A percentile compares a stretch with the other conserved stretches of the same genome.
Evolutionary conservation across 345 rosid genomes (phyloP).

Genomic region (Citrus inodora): DNA sequence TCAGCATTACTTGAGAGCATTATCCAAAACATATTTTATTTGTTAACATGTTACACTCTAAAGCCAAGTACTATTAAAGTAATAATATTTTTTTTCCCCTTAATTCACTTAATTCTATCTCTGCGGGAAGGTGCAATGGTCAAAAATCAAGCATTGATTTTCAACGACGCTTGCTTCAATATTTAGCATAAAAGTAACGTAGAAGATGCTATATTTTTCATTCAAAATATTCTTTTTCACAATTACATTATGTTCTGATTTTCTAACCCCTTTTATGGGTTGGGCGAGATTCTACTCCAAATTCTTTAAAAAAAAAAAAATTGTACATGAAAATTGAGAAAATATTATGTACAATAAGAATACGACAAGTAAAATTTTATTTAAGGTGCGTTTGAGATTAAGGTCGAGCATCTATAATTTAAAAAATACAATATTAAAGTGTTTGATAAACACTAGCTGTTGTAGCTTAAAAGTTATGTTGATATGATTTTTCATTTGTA

Average conservation of each 20-base stretch:
- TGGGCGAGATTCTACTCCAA: slow-evolving; percentile 1
- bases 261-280: background rate
- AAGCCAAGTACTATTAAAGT: background rate
- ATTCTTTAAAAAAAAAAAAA: too few species aligned
- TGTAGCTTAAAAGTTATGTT: rapidly evolving
- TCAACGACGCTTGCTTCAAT: background rate
- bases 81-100: too few species aligned
- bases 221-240: slow-evolving; percentile 1
- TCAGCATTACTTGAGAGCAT: background rate
- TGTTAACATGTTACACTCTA: background rate
- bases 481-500: too few species aligned
- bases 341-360: too few species aligned
- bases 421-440: too few species aligned
- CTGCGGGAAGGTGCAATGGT: background rate
- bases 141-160: background rate
- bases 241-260: background rate
- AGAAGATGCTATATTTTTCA: background rate
- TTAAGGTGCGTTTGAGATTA: too few species aligned
- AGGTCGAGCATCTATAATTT: too few species aligned
- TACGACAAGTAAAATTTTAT: too few species aligned
- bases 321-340: too few species aligned
- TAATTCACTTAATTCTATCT: background rate
- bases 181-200: background rate
- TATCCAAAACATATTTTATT: background rate
- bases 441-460: too few species aligned